Conservation (phyloP, 352 stramenopile species). For the Pythium volutum region DNA sequence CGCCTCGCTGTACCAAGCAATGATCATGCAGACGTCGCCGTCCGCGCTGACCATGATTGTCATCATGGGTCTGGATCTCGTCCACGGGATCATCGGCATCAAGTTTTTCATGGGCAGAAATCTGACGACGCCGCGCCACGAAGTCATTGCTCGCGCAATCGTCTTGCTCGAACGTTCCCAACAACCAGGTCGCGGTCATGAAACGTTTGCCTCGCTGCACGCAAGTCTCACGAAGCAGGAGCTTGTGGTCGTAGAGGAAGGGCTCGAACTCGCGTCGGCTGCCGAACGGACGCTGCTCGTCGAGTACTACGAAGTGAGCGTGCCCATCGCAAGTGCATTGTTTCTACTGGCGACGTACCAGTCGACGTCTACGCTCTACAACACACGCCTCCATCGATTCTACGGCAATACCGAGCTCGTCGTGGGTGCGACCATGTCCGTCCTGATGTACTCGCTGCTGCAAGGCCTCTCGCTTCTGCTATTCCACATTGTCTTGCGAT, state of each 20-base stretch:
- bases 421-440: slow-evolving; percentile 4
- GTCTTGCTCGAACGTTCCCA: slow-evolving; percentile 12
- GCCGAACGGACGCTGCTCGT: slow-evolving; percentile 13
- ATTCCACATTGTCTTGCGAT: slow-evolving; percentile 14
- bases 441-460: slow-evolving; percentile 18
- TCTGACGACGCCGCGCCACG: background rate
- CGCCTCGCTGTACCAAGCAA: slow-evolving; percentile 24
- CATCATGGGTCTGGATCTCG: slow-evolving; percentile 22
- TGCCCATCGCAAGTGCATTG: slow-evolving; percentile 13
- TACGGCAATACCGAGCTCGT: slow-evolving; percentile 12
- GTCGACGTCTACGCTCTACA: slow-evolving; percentile 18
- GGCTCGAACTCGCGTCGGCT: slow-evolving; percentile 6
- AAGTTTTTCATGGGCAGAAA: slow-evolving; percentile 17
- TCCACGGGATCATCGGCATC: slow-evolving; percentile 15
- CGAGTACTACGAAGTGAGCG: slow-evolving; percentile 25
- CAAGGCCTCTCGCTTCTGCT: slow-evolving; percentile 16
- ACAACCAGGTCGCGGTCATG: background rate
- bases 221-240: background rate
- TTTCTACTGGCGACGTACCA: slow-evolving; percentile 13
- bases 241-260: background rate
- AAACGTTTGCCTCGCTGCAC: background rate
- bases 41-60: slow-evolving; percentile 5
- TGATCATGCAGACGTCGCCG: slow-evolving; percentile 19
- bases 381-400: slow-evolving; percentile 20
- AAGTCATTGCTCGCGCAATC: background rate